Conservation (phyloP, 192 early-diverging fungal genomes). For the Diversispora epigaea region DNA sequence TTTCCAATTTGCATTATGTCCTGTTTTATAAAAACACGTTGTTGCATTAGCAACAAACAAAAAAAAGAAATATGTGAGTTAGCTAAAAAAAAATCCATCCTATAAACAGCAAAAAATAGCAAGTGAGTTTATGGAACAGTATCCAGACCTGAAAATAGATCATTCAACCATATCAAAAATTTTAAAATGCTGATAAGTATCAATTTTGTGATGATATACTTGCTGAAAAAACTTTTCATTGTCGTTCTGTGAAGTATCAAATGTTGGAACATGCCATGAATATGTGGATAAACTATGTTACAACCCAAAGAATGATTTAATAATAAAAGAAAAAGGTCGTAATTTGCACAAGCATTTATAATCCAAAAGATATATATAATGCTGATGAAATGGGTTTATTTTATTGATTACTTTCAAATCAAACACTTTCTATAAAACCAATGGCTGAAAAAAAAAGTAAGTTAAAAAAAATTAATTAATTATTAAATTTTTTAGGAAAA, state of each 20-base stretch:
- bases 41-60: constrained; percentile 7
- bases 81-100: background rate
- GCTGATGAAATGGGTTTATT: constrained; percentile 9
- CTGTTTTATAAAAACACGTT: background rate
- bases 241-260: background rate
- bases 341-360: background rate
- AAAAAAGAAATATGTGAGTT: too few relatives aligned
- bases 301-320: background rate
- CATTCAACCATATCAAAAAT: constrained; percentile 14
- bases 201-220: background rate
- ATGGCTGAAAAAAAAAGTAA: background rate
- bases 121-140: background rate
- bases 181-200: constrained; percentile 8
- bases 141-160: background rate
- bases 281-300: background rate
- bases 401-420: constrained; percentile 8
- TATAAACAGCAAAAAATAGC: constrained; percentile 6
- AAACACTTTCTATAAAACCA: background rate
- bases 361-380: constrained; percentile 10
- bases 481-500: background rate
- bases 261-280: background rate
- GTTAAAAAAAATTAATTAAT: constrained; percentile 4
- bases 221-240: constrained; percentile 5
- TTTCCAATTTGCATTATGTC: too few relatives aligned
- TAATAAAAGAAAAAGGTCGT: constrained; percentile 16